Evolutionary conservation across 345 rosid species (phyloP).

Genomic region (Mallotus nudiflorus): DNA sequence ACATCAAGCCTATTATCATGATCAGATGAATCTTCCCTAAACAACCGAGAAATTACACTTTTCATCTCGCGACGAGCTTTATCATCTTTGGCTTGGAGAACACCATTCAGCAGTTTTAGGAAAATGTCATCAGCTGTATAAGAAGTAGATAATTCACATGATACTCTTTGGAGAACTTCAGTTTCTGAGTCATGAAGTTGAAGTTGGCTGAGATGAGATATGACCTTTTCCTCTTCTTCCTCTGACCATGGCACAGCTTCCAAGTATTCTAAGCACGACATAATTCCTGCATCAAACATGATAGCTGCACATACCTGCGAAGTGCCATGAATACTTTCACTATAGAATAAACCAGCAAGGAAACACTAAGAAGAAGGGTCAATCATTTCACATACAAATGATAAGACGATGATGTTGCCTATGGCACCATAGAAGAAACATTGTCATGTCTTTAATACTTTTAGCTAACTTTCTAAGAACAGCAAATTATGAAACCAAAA

Average conservation of each 20-base stretch:
- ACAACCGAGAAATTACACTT: conserved; percentile 59
- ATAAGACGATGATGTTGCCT: not conserved
- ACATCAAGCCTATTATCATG: conserved; percentile 44
- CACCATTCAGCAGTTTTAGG: conserved; percentile 58
- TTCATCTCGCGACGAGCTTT: conserved; percentile 93
- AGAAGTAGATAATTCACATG: conserved; percentile 57
- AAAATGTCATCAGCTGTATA: conserved; percentile 62
- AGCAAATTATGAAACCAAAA: too few relatives aligned
- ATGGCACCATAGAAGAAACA: too few relatives aligned
- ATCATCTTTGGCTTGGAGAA: conserved; percentile 84
- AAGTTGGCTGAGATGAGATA: conserved; percentile 62
- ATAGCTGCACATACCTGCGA: conserved; percentile 77
- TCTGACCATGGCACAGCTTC: conserved; percentile 95
- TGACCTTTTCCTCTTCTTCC: conserved; percentile 72
- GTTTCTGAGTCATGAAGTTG: conserved; percentile 54
- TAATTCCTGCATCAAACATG: conserved; percentile 66
- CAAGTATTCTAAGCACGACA: conserved; percentile 74
- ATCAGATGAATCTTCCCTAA: conserved; percentile 59
- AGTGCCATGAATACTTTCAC: conserved; percentile 9
- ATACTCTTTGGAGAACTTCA: conserved; percentile 76
- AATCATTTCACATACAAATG: not conserved
- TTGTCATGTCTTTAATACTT: too few relatives aligned
- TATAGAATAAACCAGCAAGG: conserved; percentile 6
- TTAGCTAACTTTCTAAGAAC: not conserved
- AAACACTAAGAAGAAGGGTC: not conserved